Base-by-base conservation (phyloP, 1,284 basidiomycete genomes). In the Lignosus rhinocerotis region DNA sequence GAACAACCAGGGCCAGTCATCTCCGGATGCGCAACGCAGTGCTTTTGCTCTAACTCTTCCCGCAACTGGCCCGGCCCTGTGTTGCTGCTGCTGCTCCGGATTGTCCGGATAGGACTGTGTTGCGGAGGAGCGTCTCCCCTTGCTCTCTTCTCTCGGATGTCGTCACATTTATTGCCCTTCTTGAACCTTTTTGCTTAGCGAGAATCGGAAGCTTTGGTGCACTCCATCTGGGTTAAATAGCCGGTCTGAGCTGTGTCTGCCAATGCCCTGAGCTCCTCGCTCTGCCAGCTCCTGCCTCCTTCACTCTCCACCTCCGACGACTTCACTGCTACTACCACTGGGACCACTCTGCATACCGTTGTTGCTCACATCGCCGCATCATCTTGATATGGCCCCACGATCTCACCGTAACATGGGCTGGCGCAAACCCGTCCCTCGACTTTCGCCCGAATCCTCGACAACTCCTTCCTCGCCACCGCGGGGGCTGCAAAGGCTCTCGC, bases 391-490 rank as follows among this genome's bases (percentile, higher is more conserved):
- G 64, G 39, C 58, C 30, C 55, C 62, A 32, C 59, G 55, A 34
- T 51, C 32, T 7, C 50, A 30, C 30, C 53, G 60, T 42, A 67
- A 70, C 67, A 81, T 80, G 79, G 84, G 81, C 69, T 83, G 86
- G 70, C 78, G 87, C 53, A 88, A 88, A 69, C 86, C 86, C 39
- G 86, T 80, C 39, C 86, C 87, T 2, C 73, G 73, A 56, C 86
- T 83, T 70, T 77, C 86, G 32, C 86, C 86, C 39, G 85, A 86
- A 12, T 42, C 84, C 83, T 14, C 80, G 80, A 50, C 70, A 76
- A 10, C 80, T 82, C 5, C 41, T 68, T 67, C 38, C 69, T 69
- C 57, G 63, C 68, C 17, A 67, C 67, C 49, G 49, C 60, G 52
- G 41, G 49, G 38, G 21, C 6, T 71, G 47, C 67, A 67, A 56